Conservation (phyloP, 2,329 filamentous ascomycete species). For the Cladosporium sp. region DNA sequence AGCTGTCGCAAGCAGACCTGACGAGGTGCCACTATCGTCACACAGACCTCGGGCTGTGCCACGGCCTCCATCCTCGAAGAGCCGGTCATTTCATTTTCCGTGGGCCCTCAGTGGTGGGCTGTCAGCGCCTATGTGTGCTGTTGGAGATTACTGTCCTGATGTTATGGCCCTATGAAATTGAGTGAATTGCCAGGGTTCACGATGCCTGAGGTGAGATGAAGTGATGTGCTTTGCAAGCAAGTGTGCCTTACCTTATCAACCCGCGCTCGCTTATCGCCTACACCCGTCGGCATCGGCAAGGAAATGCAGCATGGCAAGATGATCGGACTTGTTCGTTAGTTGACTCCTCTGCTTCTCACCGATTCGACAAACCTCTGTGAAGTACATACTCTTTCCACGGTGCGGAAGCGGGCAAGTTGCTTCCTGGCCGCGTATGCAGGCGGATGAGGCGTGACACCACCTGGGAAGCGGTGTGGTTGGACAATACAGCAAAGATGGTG, state of each 20-base stretch:
- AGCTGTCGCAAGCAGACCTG: conserved; percentile 11
- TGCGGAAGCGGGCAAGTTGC: not conserved
- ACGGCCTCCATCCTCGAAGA: not conserved
- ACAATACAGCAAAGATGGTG: not conserved
- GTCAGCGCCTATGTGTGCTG: too few relatives aligned
- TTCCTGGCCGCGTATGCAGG: conserved; percentile 4
- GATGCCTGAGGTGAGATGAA: too few relatives aligned
- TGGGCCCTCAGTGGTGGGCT: not conserved
- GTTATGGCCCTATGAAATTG: too few relatives aligned
- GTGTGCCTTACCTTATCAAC: too few relatives aligned
- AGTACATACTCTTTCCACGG: not conserved
- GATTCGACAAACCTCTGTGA: not conserved
- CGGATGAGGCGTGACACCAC: not conserved
- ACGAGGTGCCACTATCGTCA: not conserved
- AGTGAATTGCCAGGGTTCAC: too few relatives aligned
- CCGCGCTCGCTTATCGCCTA: too few relatives aligned
- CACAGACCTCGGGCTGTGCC: not conserved
- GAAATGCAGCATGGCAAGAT: too few relatives aligned
- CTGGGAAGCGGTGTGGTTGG: not conserved
- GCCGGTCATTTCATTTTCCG: conserved; percentile 6
- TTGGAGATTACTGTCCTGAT: too few relatives aligned
- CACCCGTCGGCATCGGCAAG: too few relatives aligned
- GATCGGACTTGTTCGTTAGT: too few relatives aligned
- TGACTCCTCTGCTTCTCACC: not conserved
- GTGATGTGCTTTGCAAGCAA: too few relatives aligned